Percentiles rank a stretch among this genome's conserved stretches.
Conservation (phyloP, 495 filamentous ascomycete genomes). For the Lophiotrema nucula region DNA sequence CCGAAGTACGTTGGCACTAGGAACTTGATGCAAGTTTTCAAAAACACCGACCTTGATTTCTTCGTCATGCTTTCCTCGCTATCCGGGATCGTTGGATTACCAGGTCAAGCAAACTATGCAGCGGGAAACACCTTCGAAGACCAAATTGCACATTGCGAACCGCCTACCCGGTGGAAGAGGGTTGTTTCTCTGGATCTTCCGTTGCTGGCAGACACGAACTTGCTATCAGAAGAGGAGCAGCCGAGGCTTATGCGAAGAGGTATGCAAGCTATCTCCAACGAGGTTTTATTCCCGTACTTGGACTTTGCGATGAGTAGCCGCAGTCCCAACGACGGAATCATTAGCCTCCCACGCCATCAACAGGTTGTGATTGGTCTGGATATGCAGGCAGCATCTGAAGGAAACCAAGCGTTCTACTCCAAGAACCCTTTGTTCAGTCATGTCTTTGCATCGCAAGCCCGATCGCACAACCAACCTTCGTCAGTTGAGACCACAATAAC, state of each 20-base stretch:
- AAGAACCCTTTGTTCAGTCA: not conserved
- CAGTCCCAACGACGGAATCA: too few relatives aligned
- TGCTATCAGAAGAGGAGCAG: not conserved
- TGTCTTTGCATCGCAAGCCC: not conserved
- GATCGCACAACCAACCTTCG: not conserved
- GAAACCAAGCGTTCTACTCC: not conserved
- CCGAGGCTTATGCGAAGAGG: not conserved
- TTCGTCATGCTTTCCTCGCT: slow-evolving; percentile 24
- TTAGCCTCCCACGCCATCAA: too few relatives aligned
- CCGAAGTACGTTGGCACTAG: slow-evolving; percentile 22
- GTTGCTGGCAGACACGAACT: not conserved
- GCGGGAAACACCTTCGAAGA: slow-evolving; percentile 29
- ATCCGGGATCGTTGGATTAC: slow-evolving; percentile 16
- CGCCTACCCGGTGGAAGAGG: not conserved
- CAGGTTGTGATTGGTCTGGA: not conserved
- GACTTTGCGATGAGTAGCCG: slow-evolving; percentile 24
- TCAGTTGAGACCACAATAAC: not conserved
- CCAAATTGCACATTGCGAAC: not conserved
- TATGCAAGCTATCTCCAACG: not conserved
- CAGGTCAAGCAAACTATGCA: slow-evolving; percentile 29
- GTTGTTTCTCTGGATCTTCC: slow-evolving; percentile 21
- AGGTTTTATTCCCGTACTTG: slow-evolving; percentile 19
- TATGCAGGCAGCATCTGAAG: not conserved
- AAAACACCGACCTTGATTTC: slow-evolving; percentile 25
- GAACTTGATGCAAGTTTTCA: slow-evolving; percentile 12